phyloP scores from a whole-genome alignment of 768 basidiomycete species.

The Kwoniella botswanensis region DNA sequence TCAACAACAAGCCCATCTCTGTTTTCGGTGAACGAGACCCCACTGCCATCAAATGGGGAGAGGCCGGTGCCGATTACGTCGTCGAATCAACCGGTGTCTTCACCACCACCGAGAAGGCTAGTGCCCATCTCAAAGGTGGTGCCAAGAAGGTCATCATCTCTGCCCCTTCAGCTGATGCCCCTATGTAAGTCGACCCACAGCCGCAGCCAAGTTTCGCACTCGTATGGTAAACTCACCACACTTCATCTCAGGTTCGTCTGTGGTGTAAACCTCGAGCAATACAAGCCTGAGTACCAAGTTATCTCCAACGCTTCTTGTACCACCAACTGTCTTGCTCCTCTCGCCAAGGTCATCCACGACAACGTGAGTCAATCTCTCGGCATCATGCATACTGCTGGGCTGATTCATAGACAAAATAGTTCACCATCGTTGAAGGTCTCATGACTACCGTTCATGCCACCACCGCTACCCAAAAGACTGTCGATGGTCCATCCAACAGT shows the following conservation, averaged over 20 bases:
- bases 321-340: conserved; percentile 98
- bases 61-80: conserved; percentile 84
- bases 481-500: conserved; percentile 79
- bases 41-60: conserved; percentile 78
- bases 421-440: conserved; percentile 92
- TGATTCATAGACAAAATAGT: conserved; percentile 55
- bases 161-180: conserved; percentile 73
- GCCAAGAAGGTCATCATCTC: conserved; percentile 99
- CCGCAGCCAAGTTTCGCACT: too few relatives aligned
- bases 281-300: conserved; percentile 86
- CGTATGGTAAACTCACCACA: neutral
- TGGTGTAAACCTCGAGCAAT: conserved; percentile 87
- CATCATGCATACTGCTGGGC: too few relatives aligned
- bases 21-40: conserved; percentile 84
- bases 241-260: conserved; percentile 52
- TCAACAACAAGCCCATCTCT: conserved; percentile 76
- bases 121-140: conserved; percentile 93
- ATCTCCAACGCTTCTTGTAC: conserved; percentile 99
- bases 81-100: conserved; percentile 99
- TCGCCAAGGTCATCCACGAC: conserved; percentile 98
- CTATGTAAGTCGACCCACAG: conserved; percentile 48
- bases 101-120: conserved; percentile 92
- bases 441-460: conserved; percentile 99
- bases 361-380: conserved; percentile 59
- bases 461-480: conserved; percentile 76